Evolutionary conservation across 2,329 filamentous ascomycete species (phyloP), one percentile per base, ranked within the genome.

Genomic region (Botrytis fabae): DNA sequence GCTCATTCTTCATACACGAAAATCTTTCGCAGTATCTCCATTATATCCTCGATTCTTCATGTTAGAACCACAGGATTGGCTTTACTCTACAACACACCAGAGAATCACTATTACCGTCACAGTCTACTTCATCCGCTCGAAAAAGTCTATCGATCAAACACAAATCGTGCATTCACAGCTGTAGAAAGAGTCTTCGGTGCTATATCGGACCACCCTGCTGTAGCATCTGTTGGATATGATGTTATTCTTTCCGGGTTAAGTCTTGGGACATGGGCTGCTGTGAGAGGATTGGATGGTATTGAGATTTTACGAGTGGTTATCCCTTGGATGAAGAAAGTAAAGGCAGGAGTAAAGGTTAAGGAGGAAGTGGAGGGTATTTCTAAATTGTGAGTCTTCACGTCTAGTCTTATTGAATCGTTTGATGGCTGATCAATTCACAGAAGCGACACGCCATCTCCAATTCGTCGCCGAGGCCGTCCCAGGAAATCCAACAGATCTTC

Each of bases 201-300:
- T 1, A 83, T 88, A 69, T 83, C 83, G 73, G 86, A 87, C 70
- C 88, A 91, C 78, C 89, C 89, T 0, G 86, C 85, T 35, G 85
- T 91, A 44, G 85, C 85, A 32, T 86, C 85, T 28, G 86, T 86
- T 0, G 87, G 86, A 9, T 86, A 85, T 80, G 90, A 92, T 79
- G 88, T 89, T 1, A 78, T 91, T 22, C 82, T 90, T 51, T 88
- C 85, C 35, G 82, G 83, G 1, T 73, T 88, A 22, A 86, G 85
- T 72, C 79, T 90, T n/a, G 85, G 87, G 1, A 73, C 86, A 2
- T 91, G 89, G 88, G 85, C 86, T n/a, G 87, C 87, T 59, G 83
- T 86, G 1, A 83, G 87, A 46, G 84, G 85, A 35, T 81, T 87
- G 4, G 84, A 88, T 75, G 83, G 85, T 0, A 80, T 82, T n/a